A percentile compares a stretch with the other conserved stretches of the same genome.
Conservation (phyloP, 2,329 filamentous ascomycete species). For the Lecanoromycetidae sp. region DNA sequence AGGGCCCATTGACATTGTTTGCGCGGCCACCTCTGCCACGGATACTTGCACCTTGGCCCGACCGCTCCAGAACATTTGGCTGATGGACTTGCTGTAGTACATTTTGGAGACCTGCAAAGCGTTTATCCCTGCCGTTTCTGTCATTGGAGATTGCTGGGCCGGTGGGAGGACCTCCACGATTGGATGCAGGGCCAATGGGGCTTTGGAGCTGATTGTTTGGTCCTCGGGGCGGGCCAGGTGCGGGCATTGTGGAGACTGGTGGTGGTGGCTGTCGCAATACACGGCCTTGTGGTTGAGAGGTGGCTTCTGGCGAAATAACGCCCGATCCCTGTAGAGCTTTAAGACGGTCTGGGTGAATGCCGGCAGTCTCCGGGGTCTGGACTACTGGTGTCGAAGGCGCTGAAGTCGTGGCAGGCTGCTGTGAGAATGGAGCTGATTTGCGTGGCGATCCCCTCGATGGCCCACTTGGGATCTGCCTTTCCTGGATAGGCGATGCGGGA, state of each 20-base stretch:
- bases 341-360: conserved; percentile 44
- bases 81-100: conserved; percentile 32
- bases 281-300: conserved; percentile 9
- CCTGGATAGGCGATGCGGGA: conserved; percentile 20
- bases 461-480: conserved; percentile 34
- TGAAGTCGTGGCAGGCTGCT: conserved; percentile 19
- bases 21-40: conserved; percentile 18
- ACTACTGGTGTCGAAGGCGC: conserved; percentile 25
- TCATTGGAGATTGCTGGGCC: conserved; percentile 28
- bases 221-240: conserved; percentile 26
- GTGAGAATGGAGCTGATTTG: conserved; percentile 18
- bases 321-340: conserved; percentile 29
- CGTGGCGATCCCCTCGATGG: conserved; percentile 30
- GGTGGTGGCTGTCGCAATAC: conserved; percentile 17
- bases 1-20: conserved; percentile 11
- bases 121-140: conserved; percentile 34
- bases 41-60: conserved; percentile 18
- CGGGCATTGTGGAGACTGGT: conserved; percentile 25
- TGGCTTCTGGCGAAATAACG: conserved; percentile 9
- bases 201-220: conserved; percentile 19
- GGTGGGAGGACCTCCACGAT: conserved; percentile 27
- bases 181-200: conserved; percentile 26
- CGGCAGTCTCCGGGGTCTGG: conserved; percentile 28
- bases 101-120: conserved; percentile 36
- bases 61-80: conserved; percentile 8